These are phyloP conservation scores for Talaromyces thailandensis DNA, from an alignment of 495 filamentous ascomycete species.

Conservation along the genomic window DNA sequence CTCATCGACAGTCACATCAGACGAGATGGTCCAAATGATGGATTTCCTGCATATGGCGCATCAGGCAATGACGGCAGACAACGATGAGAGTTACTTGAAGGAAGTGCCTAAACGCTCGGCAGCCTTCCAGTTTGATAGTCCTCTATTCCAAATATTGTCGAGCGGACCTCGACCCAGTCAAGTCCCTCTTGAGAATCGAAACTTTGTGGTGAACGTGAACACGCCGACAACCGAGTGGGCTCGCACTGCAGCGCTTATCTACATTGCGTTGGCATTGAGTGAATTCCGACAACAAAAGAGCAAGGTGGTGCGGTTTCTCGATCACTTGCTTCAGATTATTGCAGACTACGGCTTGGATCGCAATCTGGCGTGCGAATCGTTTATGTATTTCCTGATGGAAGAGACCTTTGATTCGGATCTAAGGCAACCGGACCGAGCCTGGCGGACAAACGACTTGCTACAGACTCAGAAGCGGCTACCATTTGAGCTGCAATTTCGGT, in stretches of 20 bases:
- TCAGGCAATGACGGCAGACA: conserved; percentile 27
- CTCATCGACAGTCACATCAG: conserved; percentile 1
- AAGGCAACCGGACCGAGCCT: conserved; percentile 28
- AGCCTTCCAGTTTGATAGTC: conserved; percentile 32
- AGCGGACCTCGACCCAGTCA: conserved; percentile 35
- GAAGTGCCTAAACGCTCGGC: conserved; percentile 21
- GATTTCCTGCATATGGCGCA: conserved; percentile 31
- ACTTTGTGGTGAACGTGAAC: conserved; percentile 28
- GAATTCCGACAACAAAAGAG: conserved; percentile 23
- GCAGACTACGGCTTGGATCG: conserved; percentile 27
- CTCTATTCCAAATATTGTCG: conserved; percentile 32
- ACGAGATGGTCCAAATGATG: conserved; percentile 17
- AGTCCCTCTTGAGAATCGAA: conserved; percentile 28
- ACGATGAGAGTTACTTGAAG: conserved; percentile 15
- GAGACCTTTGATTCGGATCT: conserved; percentile 28
- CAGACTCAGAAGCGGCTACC: conserved; percentile 28
- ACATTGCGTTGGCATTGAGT: conserved; percentile 31
- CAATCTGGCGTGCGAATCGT: conserved; percentile 32
- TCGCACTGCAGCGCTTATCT: conserved; percentile 32
- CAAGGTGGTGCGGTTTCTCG: conserved; percentile 28
- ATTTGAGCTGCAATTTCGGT: conserved; percentile 32
- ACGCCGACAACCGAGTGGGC: conserved; percentile 28
- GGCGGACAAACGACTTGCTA: conserved; percentile 31
- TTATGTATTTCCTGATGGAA: conserved; percentile 34
- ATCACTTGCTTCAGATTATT: conserved; percentile 16